Base-by-base conservation (phyloP, 495 filamentous ascomycete genomes). In the Usnea hakonensis region DNA sequence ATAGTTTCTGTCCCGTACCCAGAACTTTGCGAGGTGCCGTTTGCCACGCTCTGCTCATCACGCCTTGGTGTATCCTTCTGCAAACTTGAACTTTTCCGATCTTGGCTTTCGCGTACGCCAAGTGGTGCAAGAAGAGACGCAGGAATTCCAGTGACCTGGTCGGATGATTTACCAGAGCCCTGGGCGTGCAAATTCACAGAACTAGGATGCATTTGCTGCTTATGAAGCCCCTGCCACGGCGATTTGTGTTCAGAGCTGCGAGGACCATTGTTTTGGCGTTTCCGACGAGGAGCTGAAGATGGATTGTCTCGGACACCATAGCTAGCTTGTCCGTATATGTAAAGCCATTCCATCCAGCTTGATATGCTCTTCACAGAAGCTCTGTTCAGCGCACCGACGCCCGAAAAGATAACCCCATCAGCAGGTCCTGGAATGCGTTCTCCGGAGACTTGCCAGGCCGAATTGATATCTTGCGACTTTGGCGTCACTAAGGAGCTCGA, bases 321-420 rank as follows among this genome's bases (percentile, higher is more conserved):
- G 21, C 90, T 84, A 65, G 86, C 75, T 60, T 87, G 81, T 14
- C 90, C 91, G 76, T 87, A 87, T 41, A 76, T 83, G 68, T 90
- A 94, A 13, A 96, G 76, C 72, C 85, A 85, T 71, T 94, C 87
- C 80, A 90, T 86, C 92, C 92, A 97, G 37, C 83, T 80, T 10
- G 87, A 85, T 11, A 96, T 69, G 52, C 82, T 78, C 23, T 83
- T 77, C 21, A 96, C 62, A 5, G 88, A 90, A 11, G 75, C 70
- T 58, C 85, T 79, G 19, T 83, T 83, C 28, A 96, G 70, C 8
- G 83, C 79, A 3, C 89, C 89, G 3, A 87, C 74, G 1, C 92
- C 91, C 16, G 90, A 80, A 71, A 97, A 97, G 11, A 97, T 78
- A 5, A 90, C 81, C 28, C 92, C 92, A 72, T 96, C 91, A 54